These are phyloP conservation scores for Tuber microsphaerosporum DNA, from an alignment of 495 filamentous ascomycete species.

Conservation along the genomic window DNA sequence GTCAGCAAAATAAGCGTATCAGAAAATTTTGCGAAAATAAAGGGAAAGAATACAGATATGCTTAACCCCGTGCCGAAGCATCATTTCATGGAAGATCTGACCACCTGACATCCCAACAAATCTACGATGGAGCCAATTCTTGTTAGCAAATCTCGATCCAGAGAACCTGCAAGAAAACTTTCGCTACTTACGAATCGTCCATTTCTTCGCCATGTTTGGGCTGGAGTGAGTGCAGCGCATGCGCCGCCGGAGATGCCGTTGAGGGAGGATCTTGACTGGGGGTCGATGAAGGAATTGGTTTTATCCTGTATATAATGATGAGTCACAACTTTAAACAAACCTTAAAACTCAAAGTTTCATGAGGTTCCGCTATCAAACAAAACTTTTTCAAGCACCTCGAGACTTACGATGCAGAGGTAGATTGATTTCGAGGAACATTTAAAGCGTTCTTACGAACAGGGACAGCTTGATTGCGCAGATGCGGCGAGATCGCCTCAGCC, in stretches of 20 bases:
- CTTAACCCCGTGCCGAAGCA: constrained; percentile 84
- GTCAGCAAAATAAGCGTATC: constrained; percentile 18
- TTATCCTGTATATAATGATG: constrained; percentile 40
- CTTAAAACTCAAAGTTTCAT: not conserved
- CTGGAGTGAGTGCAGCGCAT: constrained; percentile 65
- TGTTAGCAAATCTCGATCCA: constrained; percentile 15
- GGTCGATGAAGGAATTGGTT: constrained; percentile 60
- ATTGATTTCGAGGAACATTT: constrained; percentile 31
- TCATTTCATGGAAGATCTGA: constrained; percentile 99
- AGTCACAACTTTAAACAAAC: constrained; percentile 24
- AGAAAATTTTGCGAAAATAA: constrained; percentile 14
- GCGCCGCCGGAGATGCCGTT: constrained; percentile 43
- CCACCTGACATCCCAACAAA: constrained; percentile 95
- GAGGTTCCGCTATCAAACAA: not conserved
- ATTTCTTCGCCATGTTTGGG: constrained; percentile 56
- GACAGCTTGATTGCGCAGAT: constrained; percentile 24
- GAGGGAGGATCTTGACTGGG: constrained; percentile 60
- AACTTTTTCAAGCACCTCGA: not conserved
- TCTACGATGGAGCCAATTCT: constrained; percentile 46
- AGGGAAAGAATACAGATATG: constrained; percentile 65
- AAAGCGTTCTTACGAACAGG: constrained; percentile 18
- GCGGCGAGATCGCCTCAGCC: constrained; percentile 35
- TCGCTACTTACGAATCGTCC: constrained; percentile 61
- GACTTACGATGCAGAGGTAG: constrained; percentile 35
- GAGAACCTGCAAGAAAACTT: constrained; percentile 21